Conservation (phyloP, 2,329 filamentous ascomycete species). For the Aureobasidium sp. region DNA sequence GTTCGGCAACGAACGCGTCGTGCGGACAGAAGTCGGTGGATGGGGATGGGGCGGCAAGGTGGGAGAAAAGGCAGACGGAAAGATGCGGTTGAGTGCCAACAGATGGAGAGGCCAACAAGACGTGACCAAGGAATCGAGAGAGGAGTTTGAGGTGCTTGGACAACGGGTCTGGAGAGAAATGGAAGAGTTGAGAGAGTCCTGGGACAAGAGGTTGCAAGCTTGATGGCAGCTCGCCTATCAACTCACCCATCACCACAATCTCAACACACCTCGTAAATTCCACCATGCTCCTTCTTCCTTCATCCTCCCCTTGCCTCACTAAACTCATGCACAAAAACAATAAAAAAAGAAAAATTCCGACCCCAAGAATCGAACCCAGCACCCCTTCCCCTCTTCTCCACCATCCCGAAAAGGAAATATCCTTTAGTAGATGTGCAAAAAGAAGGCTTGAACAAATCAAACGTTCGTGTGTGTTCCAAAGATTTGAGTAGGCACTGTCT, state of each 20-base stretch:
- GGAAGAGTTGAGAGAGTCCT: conserved; percentile 30
- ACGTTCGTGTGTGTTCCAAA: conserved; percentile 10
- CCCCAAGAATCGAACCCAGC: not conserved
- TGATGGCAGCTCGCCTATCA: not conserved
- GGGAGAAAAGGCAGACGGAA: conserved; percentile 39
- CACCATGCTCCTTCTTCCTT: not conserved
- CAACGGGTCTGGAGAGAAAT: conserved; percentile 35
- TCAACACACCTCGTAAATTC: not conserved
- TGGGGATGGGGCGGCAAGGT: conserved; percentile 64
- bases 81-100: conserved; percentile 42
- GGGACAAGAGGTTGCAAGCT: conserved; percentile 34
- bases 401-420: not conserved
- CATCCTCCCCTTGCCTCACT: not conserved
- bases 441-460: conserved; percentile 5
- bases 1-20: conserved; percentile 53
- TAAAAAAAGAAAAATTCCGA: not conserved
- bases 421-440: too few species aligned
- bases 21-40: conserved; percentile 75
- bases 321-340: not conserved
- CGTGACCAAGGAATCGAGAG: conserved; percentile 60
- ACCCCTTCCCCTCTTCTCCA: not conserved
- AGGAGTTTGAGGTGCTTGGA: conserved; percentile 64
- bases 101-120: conserved; percentile 54
- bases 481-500: conserved; percentile 14
- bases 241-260: not conserved